Percentiles rank a stretch among this genome's conserved stretches.
phyloP scores from a whole-genome alignment of 2,329 filamentous ascomycete species.

The Berkeleyomyces rouxiae region DNA sequence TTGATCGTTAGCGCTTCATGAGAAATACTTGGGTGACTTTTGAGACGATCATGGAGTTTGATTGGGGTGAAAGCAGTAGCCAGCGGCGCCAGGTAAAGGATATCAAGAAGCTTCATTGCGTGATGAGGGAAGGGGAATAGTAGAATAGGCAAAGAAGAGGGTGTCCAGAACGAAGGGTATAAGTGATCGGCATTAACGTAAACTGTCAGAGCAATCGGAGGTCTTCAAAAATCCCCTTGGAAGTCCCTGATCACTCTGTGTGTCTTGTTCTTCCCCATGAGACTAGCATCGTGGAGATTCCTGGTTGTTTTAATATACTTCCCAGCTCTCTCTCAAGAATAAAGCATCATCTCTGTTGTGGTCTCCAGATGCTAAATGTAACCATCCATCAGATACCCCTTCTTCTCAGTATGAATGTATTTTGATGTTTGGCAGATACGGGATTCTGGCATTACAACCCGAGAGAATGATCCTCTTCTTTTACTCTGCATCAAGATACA shows the following conservation, averaged over 20 bases:
- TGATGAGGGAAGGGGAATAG: not conserved
- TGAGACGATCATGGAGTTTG: conserved; percentile 13
- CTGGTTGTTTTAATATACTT: not conserved
- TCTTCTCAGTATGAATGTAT: not conserved
- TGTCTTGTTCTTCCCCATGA: no score
- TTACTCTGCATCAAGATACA: not conserved
- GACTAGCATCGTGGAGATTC: not conserved
- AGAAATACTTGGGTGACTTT: conserved; percentile 12
- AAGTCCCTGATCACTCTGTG: no score
- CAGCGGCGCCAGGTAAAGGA: conserved; percentile 1
- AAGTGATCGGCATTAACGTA: no score
- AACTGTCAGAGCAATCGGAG: no score
- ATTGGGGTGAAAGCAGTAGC: conserved; percentile 14
- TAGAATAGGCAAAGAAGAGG: not conserved
- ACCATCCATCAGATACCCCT: not conserved
- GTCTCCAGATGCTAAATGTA: not conserved
- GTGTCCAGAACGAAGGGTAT: not conserved
- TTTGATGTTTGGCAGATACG: not conserved
- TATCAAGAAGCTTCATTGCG: conserved; percentile 2
- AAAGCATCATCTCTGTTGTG: not conserved
- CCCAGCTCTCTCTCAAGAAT: not conserved
- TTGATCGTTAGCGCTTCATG: conserved; percentile 15
- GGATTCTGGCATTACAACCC: not conserved
- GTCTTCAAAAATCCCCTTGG: no score
- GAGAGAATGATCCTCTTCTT: not conserved